Evolutionary conservation across 495 filamentous ascomycete genomes (phyloP).

Genomic region (Ramalina peruviana): DNA sequence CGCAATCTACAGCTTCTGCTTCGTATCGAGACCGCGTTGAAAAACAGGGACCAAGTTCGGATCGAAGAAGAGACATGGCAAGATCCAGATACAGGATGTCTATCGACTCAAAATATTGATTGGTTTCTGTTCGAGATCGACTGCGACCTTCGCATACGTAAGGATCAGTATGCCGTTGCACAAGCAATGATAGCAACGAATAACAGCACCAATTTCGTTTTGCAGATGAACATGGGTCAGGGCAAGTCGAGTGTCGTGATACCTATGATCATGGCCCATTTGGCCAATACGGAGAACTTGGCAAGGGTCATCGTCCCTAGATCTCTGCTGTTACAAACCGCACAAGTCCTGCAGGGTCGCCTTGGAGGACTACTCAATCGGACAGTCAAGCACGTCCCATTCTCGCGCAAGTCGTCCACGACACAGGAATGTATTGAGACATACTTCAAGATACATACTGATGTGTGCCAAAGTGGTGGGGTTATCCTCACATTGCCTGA

Average conservation of each 20-base stretch:
- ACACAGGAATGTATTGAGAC: conserved; percentile 8
- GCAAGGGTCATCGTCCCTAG: conserved; percentile 48
- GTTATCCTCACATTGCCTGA: conserved; percentile 52
- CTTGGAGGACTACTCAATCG: conserved; percentile 47
- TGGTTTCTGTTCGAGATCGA: conserved; percentile 52
- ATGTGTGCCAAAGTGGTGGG: conserved; percentile 34
- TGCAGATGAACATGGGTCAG: conserved; percentile 68
- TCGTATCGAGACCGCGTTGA: too few relatives aligned
- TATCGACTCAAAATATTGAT: too few relatives aligned
- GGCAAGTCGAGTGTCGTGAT: conserved; percentile 62
- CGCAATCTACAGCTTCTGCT: too few relatives aligned
- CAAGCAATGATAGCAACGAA: conserved; percentile 43
- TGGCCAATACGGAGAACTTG: conserved; percentile 39
- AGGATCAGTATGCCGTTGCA: conserved; percentile 45
- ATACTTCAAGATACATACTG: conserved; percentile 27
- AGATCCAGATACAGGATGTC: too few relatives aligned
- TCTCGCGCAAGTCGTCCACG: conserved; percentile 39
- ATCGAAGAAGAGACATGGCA: too few relatives aligned
- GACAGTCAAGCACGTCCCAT: conserved; percentile 45
- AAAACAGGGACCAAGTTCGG: too few relatives aligned
- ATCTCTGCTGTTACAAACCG: conserved; percentile 48
- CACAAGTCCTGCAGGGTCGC: conserved; percentile 42
- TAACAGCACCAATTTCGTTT: too few relatives aligned
- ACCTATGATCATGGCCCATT: conserved; percentile 40
- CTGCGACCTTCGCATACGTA: conserved; percentile 45